Evolutionary conservation across 495 filamentous ascomycete genomes (phyloP), one percentile per base, ranked within the genome.

Genomic region (Trichocladium antarcticum): DNA sequence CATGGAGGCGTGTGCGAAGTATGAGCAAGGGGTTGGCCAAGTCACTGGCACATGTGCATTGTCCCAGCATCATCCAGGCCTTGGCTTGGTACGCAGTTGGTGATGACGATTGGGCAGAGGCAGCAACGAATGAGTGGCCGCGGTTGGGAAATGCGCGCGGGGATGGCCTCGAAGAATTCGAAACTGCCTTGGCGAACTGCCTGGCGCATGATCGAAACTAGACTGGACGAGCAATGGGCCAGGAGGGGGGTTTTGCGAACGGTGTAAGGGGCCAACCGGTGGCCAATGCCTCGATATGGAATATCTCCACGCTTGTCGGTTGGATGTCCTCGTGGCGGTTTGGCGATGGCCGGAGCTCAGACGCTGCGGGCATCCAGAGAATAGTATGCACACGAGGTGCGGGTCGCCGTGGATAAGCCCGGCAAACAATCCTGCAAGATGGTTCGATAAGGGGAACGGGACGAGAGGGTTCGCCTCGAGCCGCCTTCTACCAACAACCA

Each of bases 401-500:
- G 8, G 24, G 24, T 27, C 24, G 4, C 24, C 24, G 24, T n/a
- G 45, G 54, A 57, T 50, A 48, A 45, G 44, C 40, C 50, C 45
- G 43, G 48, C 31, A 38, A 52, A 34, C 51, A 44, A 48, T 45
- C 45, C 38, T 14, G n/a, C n/a, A n/a, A n/a, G n/a, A n/a, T n/a
- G n/a, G n/a, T 37, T 39, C 27, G 40, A 19, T 29, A 28, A 43
- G 41, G 38, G 37, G 47, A 50, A 49, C 52, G 55, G 52, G 21
- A 49, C 48, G 49, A 45, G 45, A 54, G 53, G 24, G 39, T 47
- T 63, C 60, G 56, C 60, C 60, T 61, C 62, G 58, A 57, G 57
- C 57, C 60, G 60, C 48, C 45, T 31, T 41, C 36, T 16, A 49
- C 61, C 57, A 62, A 42, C 54, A 42, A 51, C 51, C 31, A 41